Base-by-base conservation (phyloP, 1,284 basidiomycete species). In the Cutaneotrichosporon mucoides region DNA sequence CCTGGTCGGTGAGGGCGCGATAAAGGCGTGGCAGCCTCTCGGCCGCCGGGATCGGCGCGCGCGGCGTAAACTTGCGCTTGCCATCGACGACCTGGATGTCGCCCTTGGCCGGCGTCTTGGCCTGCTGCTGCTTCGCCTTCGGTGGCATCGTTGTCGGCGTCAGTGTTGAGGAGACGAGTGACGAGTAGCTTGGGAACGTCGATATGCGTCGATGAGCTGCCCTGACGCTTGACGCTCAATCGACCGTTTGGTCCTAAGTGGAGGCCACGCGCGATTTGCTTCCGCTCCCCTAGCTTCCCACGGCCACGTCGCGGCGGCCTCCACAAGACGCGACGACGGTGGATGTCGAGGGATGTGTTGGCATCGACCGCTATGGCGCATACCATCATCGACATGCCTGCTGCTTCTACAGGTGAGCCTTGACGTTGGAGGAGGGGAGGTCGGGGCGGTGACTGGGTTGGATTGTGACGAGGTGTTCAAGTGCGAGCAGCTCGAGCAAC, bases 1-100 rank as follows among this genome's bases (percentile, higher is more conserved):
- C 85, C 72, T 92, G 90, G 24, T 89, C 87, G 70, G 85, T 86
- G 16, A 93, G 79, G 52, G 88, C 88, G 55, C 83, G 84, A 76
- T 90, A 92, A 54, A 90, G 80, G 46, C 85, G 84, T 67, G 85
- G 87, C 55, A 88, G 75, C 55, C 84, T 81, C 66, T 90, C 88
- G 33, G 82, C 76, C 5, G 81, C 67, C 0, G 85, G 77, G 13
- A 84, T 72, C 2, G 84, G 81, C 55, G 84, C 81, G 68, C 85
- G 87, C 12, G 79, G 71, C 12, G 65, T 69, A 49, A 68, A 71
- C 47, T 60, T 68, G 53, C 58, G 56, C 42, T 54, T 56, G 44
- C 49, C 50, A 37, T 46, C 53, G 10, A 41, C 49, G 13, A 49
- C 4, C 51, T 56, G 42, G 37, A 47, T 48, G 12, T 8, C 45